A percentile compares a stretch with the other conserved stretches of the same genome.
Evolutionary conservation across 1,284 basidiomycete genomes (phyloP).

Genomic region (Calocybe gambosa): DNA sequence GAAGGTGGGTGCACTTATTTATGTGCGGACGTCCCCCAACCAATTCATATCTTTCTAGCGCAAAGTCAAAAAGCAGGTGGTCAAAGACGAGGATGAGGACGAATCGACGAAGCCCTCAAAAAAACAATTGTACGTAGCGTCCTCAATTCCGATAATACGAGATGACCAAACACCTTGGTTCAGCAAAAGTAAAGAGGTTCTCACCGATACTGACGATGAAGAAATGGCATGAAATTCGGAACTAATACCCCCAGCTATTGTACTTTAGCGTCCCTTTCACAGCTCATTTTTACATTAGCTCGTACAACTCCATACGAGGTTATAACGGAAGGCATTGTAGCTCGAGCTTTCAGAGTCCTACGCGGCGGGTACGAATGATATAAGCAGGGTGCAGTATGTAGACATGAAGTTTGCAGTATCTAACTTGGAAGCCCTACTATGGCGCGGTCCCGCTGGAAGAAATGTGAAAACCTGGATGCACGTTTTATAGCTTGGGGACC

Average conservation of each 20-base stretch:
- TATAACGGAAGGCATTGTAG: no score
- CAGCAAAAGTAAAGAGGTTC: slow-evolving; percentile 75
- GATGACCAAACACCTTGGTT: slow-evolving; percentile 6
- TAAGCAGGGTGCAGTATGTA: neutral
- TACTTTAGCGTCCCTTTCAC: neutral
- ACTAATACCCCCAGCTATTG: neutral
- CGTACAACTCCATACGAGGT: neutral
- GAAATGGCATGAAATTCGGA: slow-evolving; percentile 29
- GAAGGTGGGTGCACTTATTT: slow-evolving; percentile 42
- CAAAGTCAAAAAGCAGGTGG: slow-evolving; percentile 60
- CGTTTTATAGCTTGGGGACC: neutral
- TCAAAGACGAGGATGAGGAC: slow-evolving; percentile 73
- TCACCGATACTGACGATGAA: slow-evolving; percentile 75
- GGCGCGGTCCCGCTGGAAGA: slow-evolving; percentile 1
- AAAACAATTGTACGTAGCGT: slow-evolving; percentile 65
- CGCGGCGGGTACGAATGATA: neutral
- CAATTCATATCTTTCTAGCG: slow-evolving; percentile 31
- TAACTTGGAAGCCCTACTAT: neutral
- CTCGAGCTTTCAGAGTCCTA: neutral
- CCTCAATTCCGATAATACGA: neutral
- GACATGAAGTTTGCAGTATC: neutral
- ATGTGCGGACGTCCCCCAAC: neutral
- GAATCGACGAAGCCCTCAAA: slow-evolving; percentile 53
- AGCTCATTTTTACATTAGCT: neutral
- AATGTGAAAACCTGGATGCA: slow-evolving; percentile 4